These are phyloP conservation scores for Bruguiera gymnorhiza DNA, from an alignment of 345 rosid species.

Conservation along the genomic window DNA sequence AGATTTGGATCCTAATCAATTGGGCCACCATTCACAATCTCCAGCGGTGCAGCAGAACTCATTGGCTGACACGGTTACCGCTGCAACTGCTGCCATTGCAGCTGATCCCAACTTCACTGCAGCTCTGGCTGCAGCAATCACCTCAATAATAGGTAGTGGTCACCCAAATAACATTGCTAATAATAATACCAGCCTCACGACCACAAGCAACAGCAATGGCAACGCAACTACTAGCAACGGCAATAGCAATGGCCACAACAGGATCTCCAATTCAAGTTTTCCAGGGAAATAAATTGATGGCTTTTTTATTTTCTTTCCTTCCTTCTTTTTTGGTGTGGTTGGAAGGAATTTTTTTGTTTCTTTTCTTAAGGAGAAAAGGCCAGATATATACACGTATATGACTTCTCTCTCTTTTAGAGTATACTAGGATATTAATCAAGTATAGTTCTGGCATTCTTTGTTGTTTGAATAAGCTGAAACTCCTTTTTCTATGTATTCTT, in stretches of 20 bases:
- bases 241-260: conserved; percentile 30
- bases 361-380: not conserved
- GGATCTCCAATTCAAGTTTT: conserved; percentile 31
- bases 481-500: not conserved
- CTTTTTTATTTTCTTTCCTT: not conserved
- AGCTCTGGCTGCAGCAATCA: conserved; percentile 63
- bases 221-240: conserved; percentile 12
- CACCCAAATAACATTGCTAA: conserved; percentile 20
- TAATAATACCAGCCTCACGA: conserved; percentile 15
- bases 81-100: conserved; percentile 46
- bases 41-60: conserved; percentile 25
- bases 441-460: conserved; percentile 15
- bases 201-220: conserved; percentile 19
- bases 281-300: conserved; percentile 24
- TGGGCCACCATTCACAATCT: conserved; percentile 29
- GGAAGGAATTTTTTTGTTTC: not conserved
- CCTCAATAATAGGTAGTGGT: conserved; percentile 48
- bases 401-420: conserved; percentile 3
- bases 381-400: conserved; percentile 8
- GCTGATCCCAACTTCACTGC: conserved; percentile 68
- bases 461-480: conserved; percentile 27
- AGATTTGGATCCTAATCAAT: conserved; percentile 29
- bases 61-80: conserved; percentile 37
- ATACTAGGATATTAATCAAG: conserved; percentile 8
- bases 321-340: not conserved